These are phyloP conservation scores for Heliophila coronopifolia DNA, from an alignment of 441 rosid species.

Conservation along the genomic window DNA sequence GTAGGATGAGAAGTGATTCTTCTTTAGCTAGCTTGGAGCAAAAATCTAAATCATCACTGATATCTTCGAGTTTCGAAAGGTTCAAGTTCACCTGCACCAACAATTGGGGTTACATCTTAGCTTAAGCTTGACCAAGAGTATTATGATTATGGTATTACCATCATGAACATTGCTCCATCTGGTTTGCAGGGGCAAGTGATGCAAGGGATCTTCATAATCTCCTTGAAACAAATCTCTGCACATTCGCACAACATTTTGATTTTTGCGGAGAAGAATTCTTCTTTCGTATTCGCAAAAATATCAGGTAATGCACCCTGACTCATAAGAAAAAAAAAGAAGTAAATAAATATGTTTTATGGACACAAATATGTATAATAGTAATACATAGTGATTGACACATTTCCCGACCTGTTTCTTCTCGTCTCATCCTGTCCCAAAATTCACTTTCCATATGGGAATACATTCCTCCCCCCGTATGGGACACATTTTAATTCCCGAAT, in stretches of 20 bases:
- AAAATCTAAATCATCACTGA: constrained; percentile 26
- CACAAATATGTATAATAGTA: too few relatives aligned
- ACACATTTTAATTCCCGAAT: too few relatives aligned
- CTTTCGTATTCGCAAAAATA: constrained; percentile 31
- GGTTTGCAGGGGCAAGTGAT: constrained; percentile 33
- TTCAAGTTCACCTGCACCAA: constrained; percentile 26
- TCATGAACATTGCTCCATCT: constrained; percentile 31
- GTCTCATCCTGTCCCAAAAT: too few relatives aligned
- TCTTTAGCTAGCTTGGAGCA: constrained; percentile 32
- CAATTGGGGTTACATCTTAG: neutral
- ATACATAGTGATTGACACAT: too few relatives aligned
- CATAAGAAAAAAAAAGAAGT: neutral
- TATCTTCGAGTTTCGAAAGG: constrained; percentile 13
- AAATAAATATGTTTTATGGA: neutral
- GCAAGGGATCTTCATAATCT: constrained; percentile 32
- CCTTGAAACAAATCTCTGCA: constrained; percentile 29
- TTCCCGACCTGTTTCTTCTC: too few relatives aligned
- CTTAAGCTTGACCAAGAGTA: neutral
- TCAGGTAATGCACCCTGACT: constrained; percentile 40
- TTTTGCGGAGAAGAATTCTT: constrained; percentile 27
- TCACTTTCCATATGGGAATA: too few relatives aligned
- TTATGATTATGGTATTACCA: constrained; percentile 17
- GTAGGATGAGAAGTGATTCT: constrained; percentile 24
- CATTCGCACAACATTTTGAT: constrained; percentile 19
- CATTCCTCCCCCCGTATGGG: too few relatives aligned